phyloP scores from a whole-genome alignment of 2,329 filamentous ascomycete species.

The Pseudocercospora macadamiae region DNA sequence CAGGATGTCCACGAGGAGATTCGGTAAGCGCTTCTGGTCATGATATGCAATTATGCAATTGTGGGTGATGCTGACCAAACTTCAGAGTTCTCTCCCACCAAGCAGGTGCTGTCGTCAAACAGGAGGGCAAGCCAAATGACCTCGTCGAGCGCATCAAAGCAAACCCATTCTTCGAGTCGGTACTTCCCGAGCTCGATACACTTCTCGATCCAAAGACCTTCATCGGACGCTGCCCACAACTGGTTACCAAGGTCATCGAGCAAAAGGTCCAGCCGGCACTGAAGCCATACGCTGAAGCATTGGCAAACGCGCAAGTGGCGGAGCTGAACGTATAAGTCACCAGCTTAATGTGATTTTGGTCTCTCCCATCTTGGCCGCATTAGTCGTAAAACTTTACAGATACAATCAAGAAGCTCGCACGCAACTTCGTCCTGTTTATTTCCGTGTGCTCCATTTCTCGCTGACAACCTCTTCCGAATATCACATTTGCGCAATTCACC shows the following conservation, averaged over 20 bases:
- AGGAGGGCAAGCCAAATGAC: constrained; percentile 76
- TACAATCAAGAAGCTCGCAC: too few species aligned
- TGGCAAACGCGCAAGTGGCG: constrained; percentile 32
- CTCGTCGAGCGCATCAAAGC: constrained; percentile 75
- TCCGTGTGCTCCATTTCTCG: too few species aligned
- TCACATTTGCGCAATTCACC: not conserved
- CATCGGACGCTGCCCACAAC: constrained; percentile 43
- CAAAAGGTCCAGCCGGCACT: constrained; percentile 42
- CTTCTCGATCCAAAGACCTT: constrained; percentile 44
- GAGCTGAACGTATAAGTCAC: constrained; percentile 37
- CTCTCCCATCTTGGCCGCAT: not conserved
- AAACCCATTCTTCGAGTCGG: constrained; percentile 69
- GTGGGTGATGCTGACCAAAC: not conserved
- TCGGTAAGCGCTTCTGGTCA: constrained; percentile 39
- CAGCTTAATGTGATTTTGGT: not conserved
- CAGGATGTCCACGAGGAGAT: constrained; percentile 89
- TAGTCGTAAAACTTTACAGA: too few species aligned
- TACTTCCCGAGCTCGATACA: constrained; percentile 40
- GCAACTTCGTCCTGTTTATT: too few species aligned
- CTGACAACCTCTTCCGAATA: not conserved
- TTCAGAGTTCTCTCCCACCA: constrained; percentile 71
- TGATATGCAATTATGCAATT: not conserved
- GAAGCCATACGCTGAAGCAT: constrained; percentile 36
- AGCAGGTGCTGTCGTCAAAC: constrained; percentile 71
- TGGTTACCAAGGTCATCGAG: constrained; percentile 44